A percentile compares a stretch with the other conserved stretches of the same genome.
phyloP scores from a whole-genome alignment of 148 eudicot genomes.

The Spergularia marina region DNA sequence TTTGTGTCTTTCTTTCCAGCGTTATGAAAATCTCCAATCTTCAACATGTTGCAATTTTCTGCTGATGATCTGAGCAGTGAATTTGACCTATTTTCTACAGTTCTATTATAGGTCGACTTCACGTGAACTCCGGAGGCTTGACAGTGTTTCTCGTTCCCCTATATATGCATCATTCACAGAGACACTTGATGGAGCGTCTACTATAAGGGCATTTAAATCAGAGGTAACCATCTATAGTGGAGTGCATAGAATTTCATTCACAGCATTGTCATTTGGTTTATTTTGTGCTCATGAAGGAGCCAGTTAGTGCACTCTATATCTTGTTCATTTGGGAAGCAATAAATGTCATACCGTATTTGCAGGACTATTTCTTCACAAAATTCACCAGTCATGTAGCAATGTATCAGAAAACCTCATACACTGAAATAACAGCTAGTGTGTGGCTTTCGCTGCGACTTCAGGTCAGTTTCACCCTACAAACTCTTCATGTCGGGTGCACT shows the following conservation, averaged over 20 bases:
- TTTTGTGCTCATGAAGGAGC: neutral
- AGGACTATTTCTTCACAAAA: slow-evolving; percentile 69
- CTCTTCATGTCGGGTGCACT: neutral
- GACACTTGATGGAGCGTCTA: slow-evolving; percentile 85
- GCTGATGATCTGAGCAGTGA: slow-evolving; percentile 9
- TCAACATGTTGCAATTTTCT: neutral
- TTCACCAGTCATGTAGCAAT: slow-evolving; percentile 51
- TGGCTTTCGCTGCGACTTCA: slow-evolving; percentile 99
- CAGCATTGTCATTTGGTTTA: slow-evolving; percentile 2
- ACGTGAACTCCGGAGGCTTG: slow-evolving; percentile 91
- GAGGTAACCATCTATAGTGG: slow-evolving; percentile 43
- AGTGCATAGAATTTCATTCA: neutral
- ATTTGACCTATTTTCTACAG: slow-evolving; percentile 42
- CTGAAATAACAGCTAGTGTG: slow-evolving; percentile 85
- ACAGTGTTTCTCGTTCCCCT: slow-evolving; percentile 97
- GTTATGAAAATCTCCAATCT: no score
- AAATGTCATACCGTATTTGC: slow-evolving; percentile 27
- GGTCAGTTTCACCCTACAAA: slow-evolving; percentile 35
- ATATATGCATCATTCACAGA: slow-evolving; percentile 94
- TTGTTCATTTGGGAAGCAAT: slow-evolving; percentile 1
- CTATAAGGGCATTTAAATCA: slow-evolving; percentile 79
- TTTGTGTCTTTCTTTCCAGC: no score
- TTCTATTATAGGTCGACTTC: slow-evolving; percentile 96
- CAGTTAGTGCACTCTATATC: no score
- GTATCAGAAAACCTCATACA: slow-evolving; percentile 89